Evolutionary conservation across 345 rosid genomes (phyloP).

Genomic region (Pistacia integerrima): DNA sequence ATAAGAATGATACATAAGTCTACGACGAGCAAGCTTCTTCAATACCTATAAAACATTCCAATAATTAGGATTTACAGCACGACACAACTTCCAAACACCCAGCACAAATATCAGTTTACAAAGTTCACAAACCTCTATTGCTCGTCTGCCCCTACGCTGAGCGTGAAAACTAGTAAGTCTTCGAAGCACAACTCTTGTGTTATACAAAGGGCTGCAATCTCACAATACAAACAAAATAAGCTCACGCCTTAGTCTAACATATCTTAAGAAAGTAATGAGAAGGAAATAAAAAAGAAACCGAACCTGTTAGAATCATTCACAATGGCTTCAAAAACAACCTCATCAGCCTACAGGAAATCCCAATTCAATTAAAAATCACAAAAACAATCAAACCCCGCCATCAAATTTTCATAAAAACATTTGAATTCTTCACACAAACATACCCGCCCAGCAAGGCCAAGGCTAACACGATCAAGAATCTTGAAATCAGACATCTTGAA

Average conservation of each 20-base stretch:
- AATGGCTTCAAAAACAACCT: conserved; percentile 80
- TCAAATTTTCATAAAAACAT: neutral
- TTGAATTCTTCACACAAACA: conserved; percentile 9
- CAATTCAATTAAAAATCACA: conserved; percentile 6
- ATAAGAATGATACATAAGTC: conserved; percentile 85
- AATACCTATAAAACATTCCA: conserved; percentile 55
- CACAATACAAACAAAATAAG: conserved; percentile 31
- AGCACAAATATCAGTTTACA: neutral
- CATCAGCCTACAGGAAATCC: conserved; percentile 63
- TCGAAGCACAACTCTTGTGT: conserved; percentile 82
- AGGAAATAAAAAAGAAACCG: conserved; percentile 4
- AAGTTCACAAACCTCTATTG: conserved; percentile 66
- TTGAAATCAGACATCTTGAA: conserved; percentile 80
- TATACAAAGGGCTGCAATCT: conserved; percentile 74
- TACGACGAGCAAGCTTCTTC: conserved; percentile 77
- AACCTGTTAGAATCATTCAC: conserved; percentile 74
- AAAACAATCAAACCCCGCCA: neutral
- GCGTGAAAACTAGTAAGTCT: conserved; percentile 68
- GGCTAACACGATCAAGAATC: conserved; percentile 74
- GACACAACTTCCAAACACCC: neutral
- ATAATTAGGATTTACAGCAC: conserved; percentile 9
- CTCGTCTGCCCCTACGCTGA: conserved; percentile 85
- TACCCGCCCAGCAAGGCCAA: conserved; percentile 93
- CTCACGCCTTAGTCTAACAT: neutral
- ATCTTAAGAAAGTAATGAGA: conserved; percentile 4